Percentiles rank a stretch among this genome's conserved stretches.
These are phyloP conservation scores for Anthostomella pinea DNA, from an alignment of 2,329 filamentous ascomycete genomes.

Conservation along the genomic window DNA sequence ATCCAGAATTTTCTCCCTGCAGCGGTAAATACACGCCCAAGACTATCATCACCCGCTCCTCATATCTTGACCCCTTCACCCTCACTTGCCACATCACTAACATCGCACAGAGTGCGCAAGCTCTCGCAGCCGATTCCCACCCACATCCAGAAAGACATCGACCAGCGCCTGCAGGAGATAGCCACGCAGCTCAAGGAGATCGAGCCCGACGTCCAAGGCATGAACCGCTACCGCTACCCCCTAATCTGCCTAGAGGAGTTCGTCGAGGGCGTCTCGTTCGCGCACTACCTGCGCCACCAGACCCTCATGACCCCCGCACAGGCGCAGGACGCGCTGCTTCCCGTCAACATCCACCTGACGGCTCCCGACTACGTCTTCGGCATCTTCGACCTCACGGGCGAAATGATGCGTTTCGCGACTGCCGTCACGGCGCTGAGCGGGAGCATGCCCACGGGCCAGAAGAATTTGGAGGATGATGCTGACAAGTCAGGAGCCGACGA, in stretches of 20 bases:
- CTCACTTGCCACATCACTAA: constrained; percentile 6
- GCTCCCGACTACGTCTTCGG: constrained; percentile 86
- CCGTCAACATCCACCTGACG: constrained; percentile 60
- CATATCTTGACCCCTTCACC: background rate
- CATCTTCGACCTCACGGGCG: constrained; percentile 89
- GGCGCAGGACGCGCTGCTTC: constrained; percentile 47
- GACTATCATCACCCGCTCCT: background rate
- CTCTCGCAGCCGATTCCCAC: constrained; percentile 62
- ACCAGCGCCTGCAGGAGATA: constrained; percentile 69
- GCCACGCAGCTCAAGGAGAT: constrained; percentile 64
- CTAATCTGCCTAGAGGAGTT: constrained; percentile 91
- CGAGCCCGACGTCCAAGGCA: constrained; percentile 68
- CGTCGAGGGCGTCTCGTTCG: constrained; percentile 86
- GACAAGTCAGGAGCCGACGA: constrained; percentile 19
- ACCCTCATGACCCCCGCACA: constrained; percentile 67
- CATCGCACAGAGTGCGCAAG: constrained; percentile 55
- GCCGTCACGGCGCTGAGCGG: constrained; percentile 78
- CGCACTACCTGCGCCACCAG: constrained; percentile 80
- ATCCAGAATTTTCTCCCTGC: constrained; percentile 75
- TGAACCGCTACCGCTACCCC: constrained; percentile 83
- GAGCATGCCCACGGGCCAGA: constrained; percentile 40
- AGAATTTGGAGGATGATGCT: constrained; percentile 18
- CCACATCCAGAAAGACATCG: constrained; percentile 67
- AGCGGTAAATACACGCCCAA: constrained; percentile 54
- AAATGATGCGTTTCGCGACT: constrained; percentile 96